phyloP scores from a whole-genome alignment of 2,329 filamentous ascomycete species.

The Colletotrichum lupini region DNA sequence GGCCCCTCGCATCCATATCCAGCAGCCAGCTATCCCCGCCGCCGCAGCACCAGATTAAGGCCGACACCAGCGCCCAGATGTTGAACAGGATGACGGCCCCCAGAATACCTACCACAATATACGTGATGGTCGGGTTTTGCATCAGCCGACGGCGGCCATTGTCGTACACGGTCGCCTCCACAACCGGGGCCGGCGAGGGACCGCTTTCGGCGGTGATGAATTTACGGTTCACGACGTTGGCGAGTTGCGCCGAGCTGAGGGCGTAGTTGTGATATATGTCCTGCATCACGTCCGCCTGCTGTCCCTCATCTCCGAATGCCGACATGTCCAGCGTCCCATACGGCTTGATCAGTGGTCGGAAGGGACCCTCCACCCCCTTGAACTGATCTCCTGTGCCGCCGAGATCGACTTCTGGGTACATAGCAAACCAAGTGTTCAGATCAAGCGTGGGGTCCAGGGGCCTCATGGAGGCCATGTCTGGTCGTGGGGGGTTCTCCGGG shows the following conservation, averaged over 20 bases:
- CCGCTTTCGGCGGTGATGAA: neutral
- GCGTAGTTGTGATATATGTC: neutral
- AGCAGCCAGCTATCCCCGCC: neutral
- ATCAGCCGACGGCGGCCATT: constrained; percentile 9
- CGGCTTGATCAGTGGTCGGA: neutral
- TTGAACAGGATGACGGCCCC: neutral
- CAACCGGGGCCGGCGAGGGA: neutral
- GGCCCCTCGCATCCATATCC: constrained; percentile 9
- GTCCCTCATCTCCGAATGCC: neutral
- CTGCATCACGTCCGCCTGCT: neutral
- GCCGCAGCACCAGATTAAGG: neutral
- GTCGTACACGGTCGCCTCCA: neutral
- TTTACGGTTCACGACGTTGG: constrained; percentile 3
- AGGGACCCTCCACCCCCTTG: neutral
- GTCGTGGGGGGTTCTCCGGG: constrained; percentile 9
- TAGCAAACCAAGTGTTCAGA: neutral
- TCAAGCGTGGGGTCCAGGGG: neutral
- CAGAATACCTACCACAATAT: constrained; percentile 7
- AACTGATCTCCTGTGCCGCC: too few relatives aligned
- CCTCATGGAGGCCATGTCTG: neutral
- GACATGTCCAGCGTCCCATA: neutral
- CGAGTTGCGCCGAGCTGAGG: constrained; percentile 3
- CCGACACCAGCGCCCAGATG: constrained; percentile 1
- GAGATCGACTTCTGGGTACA: too few relatives aligned
- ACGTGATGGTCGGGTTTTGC: constrained; percentile 12